A percentile compares a stretch with the other conserved stretches of the same genome.
These are phyloP conservation scores for Pseudogymnoascus sp. DNA, from an alignment of 2,329 filamentous ascomycete species.

Conservation along the genomic window DNA sequence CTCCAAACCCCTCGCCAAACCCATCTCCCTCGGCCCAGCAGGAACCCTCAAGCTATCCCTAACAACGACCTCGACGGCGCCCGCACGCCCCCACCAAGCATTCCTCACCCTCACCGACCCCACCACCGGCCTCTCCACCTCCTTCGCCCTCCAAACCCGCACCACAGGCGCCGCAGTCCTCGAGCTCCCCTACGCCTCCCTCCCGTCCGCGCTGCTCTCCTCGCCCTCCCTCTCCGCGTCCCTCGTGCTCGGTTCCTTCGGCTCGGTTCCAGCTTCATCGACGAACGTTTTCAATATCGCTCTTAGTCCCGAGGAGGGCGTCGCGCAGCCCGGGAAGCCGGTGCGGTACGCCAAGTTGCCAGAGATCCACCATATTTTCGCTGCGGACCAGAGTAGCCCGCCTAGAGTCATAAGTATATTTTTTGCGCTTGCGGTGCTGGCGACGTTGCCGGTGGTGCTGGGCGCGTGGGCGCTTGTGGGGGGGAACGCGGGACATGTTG, in stretches of 20 bases:
- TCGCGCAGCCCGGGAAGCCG: conserved; percentile 54
- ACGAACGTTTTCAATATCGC: conserved; percentile 64
- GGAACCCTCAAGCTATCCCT: conserved; percentile 76
- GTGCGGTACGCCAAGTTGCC: conserved; percentile 74
- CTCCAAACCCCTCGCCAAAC: conserved; percentile 41
- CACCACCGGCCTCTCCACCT: conserved; percentile 70
- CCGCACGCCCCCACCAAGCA: conserved; percentile 85
- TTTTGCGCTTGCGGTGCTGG: conserved; percentile 65
- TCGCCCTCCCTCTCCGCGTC: conserved; percentile 66
- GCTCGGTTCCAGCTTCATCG: conserved; percentile 58
- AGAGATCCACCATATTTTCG: conserved; percentile 90
- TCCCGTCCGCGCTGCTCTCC: conserved; percentile 72
- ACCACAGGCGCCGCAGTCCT: conserved; percentile 79
- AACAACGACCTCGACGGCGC: conserved; percentile 69
- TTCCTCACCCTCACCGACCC: conserved; percentile 77
- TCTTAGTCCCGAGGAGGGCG: conserved; percentile 53
- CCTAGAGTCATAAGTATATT: conserved; percentile 69
- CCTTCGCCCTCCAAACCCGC: conserved; percentile 76
- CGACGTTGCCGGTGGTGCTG: conserved; percentile 64
- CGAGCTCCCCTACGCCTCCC: conserved; percentile 41
- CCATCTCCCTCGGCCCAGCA: conserved; percentile 54
- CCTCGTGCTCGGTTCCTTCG: conserved; percentile 80
- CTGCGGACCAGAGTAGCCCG: conserved; percentile 67
- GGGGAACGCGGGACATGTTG: conserved; percentile 70
- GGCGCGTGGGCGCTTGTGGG: conserved; percentile 72